Base-by-base conservation (phyloP, 2,329 filamentous ascomycete species). In the Colletotrichum sp. region DNA sequence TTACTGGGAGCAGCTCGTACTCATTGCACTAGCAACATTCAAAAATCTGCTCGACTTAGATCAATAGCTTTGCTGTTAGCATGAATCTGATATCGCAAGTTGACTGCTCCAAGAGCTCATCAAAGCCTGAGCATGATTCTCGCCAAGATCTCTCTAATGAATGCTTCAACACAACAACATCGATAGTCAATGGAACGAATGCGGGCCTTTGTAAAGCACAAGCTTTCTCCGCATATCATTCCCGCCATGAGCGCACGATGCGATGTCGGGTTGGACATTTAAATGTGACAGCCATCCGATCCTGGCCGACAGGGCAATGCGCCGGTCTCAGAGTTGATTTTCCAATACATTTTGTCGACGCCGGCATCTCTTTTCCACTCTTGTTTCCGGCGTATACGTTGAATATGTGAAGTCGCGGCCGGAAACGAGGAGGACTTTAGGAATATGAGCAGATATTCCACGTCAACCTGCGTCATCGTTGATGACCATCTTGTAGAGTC, bases 401-500 rank as follows among this genome's bases (percentile, higher is more conserved):
- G n/a, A 21, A 13, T 4, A 49, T 5, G 3, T 8, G 2, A 13
- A 21, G 3, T n/a, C 0, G 44, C 10, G 6, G n/a, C n/a, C n/a
- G 1, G n/a, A 13, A 4, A 52, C 1, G 44, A 13, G 10, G 10
- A 52, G 4, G 44, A 52, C 44, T 13, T 21, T 0, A 3, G n/a
- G n/a, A 5, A 52, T 0, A 21, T 1, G 12, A 13, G 44, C 44
- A 21, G 9, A 52, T 52, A 6, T 21, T 13, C 4, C n/a, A 21
- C 10, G n/a, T 13, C 6, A 52, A 21, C 10, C 44, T 52, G n/a
- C 44, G n/a, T 10, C 44, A 5, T 21, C 44, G 44, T 52, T 21
- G 44, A 8, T 52, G 10, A 0, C 1, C 44, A 13, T 1, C 44
- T 52, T 52, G 2, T 21, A 0, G n/a, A 21, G 0, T 21, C 6